Percentiles rank a stretch among this genome's conserved stretches.
These are phyloP conservation scores for Fusarium circinatum DNA, from an alignment of 2,329 filamentous ascomycete genomes.

Conservation along the genomic window DNA sequence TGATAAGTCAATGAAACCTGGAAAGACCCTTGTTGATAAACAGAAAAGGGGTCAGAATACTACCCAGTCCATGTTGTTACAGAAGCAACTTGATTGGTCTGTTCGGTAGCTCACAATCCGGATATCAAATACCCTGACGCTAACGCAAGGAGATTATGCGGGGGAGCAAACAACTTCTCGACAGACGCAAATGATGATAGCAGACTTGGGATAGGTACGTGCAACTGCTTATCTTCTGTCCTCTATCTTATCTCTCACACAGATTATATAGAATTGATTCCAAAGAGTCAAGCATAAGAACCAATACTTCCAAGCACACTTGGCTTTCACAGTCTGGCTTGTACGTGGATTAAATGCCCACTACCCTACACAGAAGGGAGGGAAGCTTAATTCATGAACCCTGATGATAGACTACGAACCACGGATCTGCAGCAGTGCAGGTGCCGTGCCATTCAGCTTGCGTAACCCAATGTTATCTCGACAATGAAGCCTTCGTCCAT, in stretches of 20 bases:
- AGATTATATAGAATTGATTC: background rate
- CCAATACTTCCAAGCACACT: background rate
- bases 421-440: background rate
- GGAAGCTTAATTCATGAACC: background rate
- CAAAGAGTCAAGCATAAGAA: background rate
- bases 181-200: background rate
- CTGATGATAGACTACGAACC: background rate
- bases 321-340: background rate
- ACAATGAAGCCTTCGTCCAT: too few species aligned
- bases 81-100: background rate
- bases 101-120: background rate
- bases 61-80: too few species aligned
- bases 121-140: background rate
- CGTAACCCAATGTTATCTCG: background rate
- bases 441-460: background rate
- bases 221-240: background rate
- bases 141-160: background rate
- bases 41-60: background rate
- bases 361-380: background rate
- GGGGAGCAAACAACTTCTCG: background rate
- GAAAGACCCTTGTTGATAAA: background rate
- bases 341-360: background rate
- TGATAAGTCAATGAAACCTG: background rate
- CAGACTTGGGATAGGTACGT: accelerated
- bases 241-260: background rate